Percentiles rank a stretch among this genome's conserved stretches.
Conservation (phyloP, 176 grass and related monocot genomes). For the Calamus simplicifolius region DNA sequence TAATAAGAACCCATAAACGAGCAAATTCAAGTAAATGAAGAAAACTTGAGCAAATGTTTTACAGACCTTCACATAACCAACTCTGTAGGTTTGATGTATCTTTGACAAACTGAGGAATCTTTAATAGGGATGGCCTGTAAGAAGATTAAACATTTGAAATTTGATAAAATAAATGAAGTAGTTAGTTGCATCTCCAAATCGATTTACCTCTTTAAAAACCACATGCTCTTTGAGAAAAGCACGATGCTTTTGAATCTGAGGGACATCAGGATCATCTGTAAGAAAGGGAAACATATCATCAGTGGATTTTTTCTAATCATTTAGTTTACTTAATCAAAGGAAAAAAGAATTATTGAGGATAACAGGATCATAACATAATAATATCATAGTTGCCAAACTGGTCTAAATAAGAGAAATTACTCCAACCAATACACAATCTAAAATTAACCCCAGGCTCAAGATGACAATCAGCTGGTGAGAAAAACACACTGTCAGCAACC, state of each 20-base stretch:
- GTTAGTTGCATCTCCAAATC: conserved; percentile 21
- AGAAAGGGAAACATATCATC: conserved; percentile 7
- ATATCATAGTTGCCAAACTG: too few species aligned
- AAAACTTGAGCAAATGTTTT: background rate
- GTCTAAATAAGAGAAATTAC: too few species aligned
- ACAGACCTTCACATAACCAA: conserved; percentile 80
- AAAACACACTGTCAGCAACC: too few species aligned
- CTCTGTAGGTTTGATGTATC: conserved; percentile 79
- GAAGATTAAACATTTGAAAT: conserved; percentile 24
- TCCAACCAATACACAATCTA: too few species aligned
- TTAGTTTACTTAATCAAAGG: too few species aligned
- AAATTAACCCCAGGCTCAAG: too few species aligned
- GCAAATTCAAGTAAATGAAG: background rate
- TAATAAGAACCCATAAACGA: conserved; percentile 18
- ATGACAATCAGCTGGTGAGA: too few species aligned
- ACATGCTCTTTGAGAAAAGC: conserved; percentile 60
- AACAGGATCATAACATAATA: too few species aligned
- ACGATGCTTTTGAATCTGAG: conserved; percentile 49
- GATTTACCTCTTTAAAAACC: conserved; percentile 68
- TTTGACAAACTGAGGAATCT: conserved; percentile 58
- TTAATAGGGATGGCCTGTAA: conserved; percentile 60
- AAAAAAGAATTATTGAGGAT: too few species aligned
- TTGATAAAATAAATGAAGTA: conserved; percentile 21
- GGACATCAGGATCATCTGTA: conserved; percentile 70
- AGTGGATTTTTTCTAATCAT: conserved; percentile 2